Base-by-base conservation (phyloP, 2,329 filamentous ascomycete species). In the Fusarium annulatum region DNA sequence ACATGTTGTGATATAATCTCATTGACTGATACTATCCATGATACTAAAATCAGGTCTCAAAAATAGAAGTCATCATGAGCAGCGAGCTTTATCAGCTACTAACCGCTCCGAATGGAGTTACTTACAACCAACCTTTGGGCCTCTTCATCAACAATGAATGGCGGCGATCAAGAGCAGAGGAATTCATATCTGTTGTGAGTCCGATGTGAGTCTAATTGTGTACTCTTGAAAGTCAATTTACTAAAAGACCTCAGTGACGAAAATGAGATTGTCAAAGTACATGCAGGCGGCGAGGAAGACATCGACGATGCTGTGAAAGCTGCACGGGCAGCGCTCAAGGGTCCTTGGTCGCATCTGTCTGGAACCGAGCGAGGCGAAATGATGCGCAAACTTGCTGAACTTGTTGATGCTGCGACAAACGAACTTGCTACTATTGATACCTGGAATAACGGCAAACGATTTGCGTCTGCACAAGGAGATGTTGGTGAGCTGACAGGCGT, bases 61-160 rank as follows among this genome's bases (percentile, higher is more conserved):
- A n/a, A 1, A 41, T 4, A 6, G 1, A 21, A 30, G 2, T 2
- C 3, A 23, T 18, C 7, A 34, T 23, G 30, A 23, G 2, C 5
- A 9, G 16, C 33, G 48, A 52, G 5, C 16, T 26, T 26, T 26
- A 36, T 10, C 3, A 36, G 8, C 60, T 80, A 63, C 77, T 82
- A 30, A 80, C 74, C 33, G 81, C 81, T n/a, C 80, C 81, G 12
- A 94, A 94, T 81, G 92, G 92, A 76, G 86, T 85, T 73, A 90
- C 89, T 75, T 93, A 93, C 74, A 85, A 82, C 36, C 90, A 93
- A 79, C 91, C 91, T 9, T 88, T 88, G 15, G 92, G 93, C 15
- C 86, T 94, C 12, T 94, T 94, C 83, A 94, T 94, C 83, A 93
- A 93, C 84, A 94, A 94, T 70, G 90, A 93, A 79, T 94, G 92